These are phyloP conservation scores for Sporothrix phasma DNA, from an alignment of 2,329 filamentous ascomycete genomes.

Conservation along the genomic window DNA sequence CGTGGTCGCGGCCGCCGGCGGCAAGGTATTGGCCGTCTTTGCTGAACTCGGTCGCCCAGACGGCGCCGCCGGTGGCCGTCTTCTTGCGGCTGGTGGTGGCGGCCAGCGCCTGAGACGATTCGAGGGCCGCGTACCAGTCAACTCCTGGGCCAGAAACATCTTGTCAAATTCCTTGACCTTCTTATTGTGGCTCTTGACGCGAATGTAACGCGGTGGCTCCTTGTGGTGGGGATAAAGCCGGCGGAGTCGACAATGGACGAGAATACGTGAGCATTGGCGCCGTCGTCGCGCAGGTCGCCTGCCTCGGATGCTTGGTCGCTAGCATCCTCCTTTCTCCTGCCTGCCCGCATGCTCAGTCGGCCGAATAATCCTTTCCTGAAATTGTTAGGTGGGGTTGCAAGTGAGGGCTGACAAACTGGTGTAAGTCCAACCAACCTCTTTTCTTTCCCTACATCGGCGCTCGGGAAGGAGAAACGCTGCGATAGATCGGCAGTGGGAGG, in stretches of 20 bases:
- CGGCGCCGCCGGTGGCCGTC: constrained; percentile 48
- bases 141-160: constrained; percentile 84
- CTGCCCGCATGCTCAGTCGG: constrained; percentile 60
- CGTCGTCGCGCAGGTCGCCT: constrained; percentile 58
- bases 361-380: constrained; percentile 82
- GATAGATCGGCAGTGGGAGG: constrained; percentile 29
- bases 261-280: constrained; percentile 74
- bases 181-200: constrained; percentile 71
- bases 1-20: constrained; percentile 79
- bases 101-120: constrained; percentile 23
- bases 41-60: constrained; percentile 91
- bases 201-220: constrained; percentile 83
- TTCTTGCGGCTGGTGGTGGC: constrained; percentile 30
- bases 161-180: constrained; percentile 72
- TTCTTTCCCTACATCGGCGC: constrained; percentile 41
- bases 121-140: constrained; percentile 49
- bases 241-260: constrained; percentile 60
- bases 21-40: constrained; percentile 84
- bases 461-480: constrained; percentile 26
- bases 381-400: background rate
- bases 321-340: constrained; percentile 59
- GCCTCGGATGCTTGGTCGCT: constrained; percentile 62
- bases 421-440: too few species aligned
- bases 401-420: too few species aligned
- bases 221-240: constrained; percentile 82